A percentile compares a stretch with the other conserved stretches of the same genome.
These are phyloP conservation scores for Fusarium bactridioides DNA, from an alignment of 2,329 filamentous ascomycete genomes.

Conservation along the genomic window DNA sequence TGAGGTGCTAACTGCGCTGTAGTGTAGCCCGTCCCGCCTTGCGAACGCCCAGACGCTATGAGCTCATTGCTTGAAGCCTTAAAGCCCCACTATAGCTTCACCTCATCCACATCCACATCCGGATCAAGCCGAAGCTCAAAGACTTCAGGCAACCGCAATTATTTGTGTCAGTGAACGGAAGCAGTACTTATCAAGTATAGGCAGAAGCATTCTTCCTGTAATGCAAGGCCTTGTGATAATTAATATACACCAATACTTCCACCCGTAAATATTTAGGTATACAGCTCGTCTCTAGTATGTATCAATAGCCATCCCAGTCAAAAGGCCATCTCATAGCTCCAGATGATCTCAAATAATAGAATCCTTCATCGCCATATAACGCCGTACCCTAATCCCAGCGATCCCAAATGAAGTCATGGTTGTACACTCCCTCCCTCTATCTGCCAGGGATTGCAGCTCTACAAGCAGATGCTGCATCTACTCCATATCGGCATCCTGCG, in stretches of 20 bases:
- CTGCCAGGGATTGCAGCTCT: not conserved
- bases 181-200: not conserved
- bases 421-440: constrained; percentile 28
- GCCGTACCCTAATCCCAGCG: constrained; percentile 42
- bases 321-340: constrained; percentile 42
- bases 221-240: not conserved
- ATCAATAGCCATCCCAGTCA: constrained; percentile 9
- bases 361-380: constrained; percentile 50
- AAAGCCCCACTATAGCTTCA: constrained; percentile 35
- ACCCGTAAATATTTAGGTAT: not conserved
- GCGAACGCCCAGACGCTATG: constrained; percentile 27
- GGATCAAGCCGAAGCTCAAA: constrained; percentile 5
- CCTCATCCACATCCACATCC: constrained; percentile 8
- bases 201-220: not conserved
- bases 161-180: not conserved
- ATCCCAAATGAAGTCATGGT: constrained; percentile 7
- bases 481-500: constrained; percentile 56
- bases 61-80: constrained; percentile 30
- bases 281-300: constrained; percentile 10
- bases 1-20: not conserved
- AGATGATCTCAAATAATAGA: constrained; percentile 40
- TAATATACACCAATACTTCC: not conserved
- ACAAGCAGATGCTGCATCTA: constrained; percentile 30
- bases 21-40: not conserved
- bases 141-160: constrained; percentile 6